Base-by-base conservation (phyloP, 805 yeast species). In the Suhomyces sp. region DNA sequence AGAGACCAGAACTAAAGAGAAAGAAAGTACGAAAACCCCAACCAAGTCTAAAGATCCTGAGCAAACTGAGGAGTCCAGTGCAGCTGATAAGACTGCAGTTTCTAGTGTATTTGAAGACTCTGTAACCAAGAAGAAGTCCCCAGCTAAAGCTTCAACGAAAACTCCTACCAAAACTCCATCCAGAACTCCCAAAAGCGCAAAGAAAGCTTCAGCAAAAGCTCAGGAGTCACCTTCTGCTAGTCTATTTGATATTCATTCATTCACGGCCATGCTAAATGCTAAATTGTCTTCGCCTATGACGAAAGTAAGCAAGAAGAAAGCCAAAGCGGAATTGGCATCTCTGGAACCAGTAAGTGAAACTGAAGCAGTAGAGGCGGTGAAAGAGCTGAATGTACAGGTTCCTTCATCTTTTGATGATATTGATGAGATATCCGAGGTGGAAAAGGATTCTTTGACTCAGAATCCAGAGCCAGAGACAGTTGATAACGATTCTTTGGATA, bases 231-330 rank as follows among this genome's bases (percentile, higher is more conserved):
- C 46, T 13, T 38, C 23, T 10, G 13, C 42, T 9, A 38, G 42
- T 19, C 46, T 23, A 44, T 62, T 65, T 53, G 69, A 66, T 49
- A 63, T 66, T 26, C 68, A 66, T 54, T 60, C 67, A 3, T 66
- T 65, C 47, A 65, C 70, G 1, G 68, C 69, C 1, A 48, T 64
- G 54, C 50, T 66, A 19, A 64, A 57, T 42, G 63, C 64, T 5
- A 64, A 62, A 47, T 55, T 65, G 7, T 45, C 62, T 1, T 40
- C 48, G 8, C 15, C 58, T 4, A 47, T 59, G 24, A 13, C 47
- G 12, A 53, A 51, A 17, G 55, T 42, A 35, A 15, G 48, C 12
- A 51, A 36, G 38, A 44, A 41, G 48, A 42, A 42, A 10, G 27
- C 26, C 17, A 22, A 41, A 23, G 15, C 15, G 29, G 10, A n/a